Base-by-base conservation (phyloP, 148 eudicot species). In the Rhododendron simsii region DNA sequence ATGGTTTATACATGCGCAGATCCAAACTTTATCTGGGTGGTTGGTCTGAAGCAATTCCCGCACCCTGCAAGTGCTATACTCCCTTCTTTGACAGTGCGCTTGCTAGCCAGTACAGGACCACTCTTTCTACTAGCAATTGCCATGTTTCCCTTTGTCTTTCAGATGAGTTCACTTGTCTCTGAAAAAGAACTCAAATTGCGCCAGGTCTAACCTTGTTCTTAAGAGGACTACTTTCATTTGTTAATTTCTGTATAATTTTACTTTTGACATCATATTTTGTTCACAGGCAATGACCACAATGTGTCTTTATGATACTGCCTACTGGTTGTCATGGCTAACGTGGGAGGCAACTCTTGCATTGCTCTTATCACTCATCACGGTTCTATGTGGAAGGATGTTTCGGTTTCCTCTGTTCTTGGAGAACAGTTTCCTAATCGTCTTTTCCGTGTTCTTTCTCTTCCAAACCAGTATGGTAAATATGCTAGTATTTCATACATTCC, bases 261-360 rank as follows among this genome's bases (percentile, higher is more conserved):
- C 30, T 65, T 21, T 83, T 53, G 74, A 73, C 45, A 10, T 47
- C 28, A 9, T 77, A n/a, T 74, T 76, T 86, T 21, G 11, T 78
- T 81, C n/a, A 81, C 93, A 95, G 99, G 97, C 97, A 57, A 93
- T 95, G 98, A 89, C 91, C 44, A 90, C 94, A 90, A 95, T 96
- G 98, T 96, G 98, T 86, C 97, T 96, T 33, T 95, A 94, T 90
- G 99, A 96, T 89, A 93, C 95, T 78, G 99, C 99, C n/a, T 92
- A 95, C 78, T 96, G 99, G 99, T 91, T 96, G 76, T 95, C 96
- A 15, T 95, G 98, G 98, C 89, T 96, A 28, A 84, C 91, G 1
- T 95, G 96, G 95, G 98, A 95, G 88, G 90, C 88, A 86, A 57
- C 92, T 67, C 80, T 95, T 18, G 26, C 21, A 71, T 91, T 44